Base-by-base conservation (phyloP, 257 asterid species). In the Verbena officinalis region DNA sequence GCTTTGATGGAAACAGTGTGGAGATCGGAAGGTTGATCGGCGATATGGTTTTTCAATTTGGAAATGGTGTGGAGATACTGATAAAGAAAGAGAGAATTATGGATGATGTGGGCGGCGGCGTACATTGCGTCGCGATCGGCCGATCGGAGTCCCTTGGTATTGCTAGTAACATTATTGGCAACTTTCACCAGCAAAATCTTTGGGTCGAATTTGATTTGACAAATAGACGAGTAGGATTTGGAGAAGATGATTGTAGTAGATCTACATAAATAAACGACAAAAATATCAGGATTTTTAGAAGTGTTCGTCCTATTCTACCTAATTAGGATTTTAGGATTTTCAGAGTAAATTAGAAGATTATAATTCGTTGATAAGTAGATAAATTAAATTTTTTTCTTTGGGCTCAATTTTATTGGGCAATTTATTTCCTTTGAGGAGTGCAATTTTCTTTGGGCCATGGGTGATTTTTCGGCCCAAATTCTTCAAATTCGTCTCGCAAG, bases 151-250 rank as follows among this genome's bases (percentile, higher is more conserved):
- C 82, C 13, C 80, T 86, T 4, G 92, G 87, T 2, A 75, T 81
- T 14, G 81, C 95, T 0, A 81, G 89, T 42, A 89, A 89, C 20
- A 87, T 89, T 7, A 76, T 92, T 33, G 98, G 98, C 0, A 87
- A 87, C 67, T 89, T 92, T 69, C 97, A 89, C 75, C 98, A 92
- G 56, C 97, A 89, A 43, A 82, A 87, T 74, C 75, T 59, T n/a
- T 92, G 98, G 96, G 96, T 92, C 31, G 98, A 92, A 39, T 89
- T 87, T 68, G 98, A 92, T 78, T 22, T 84, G 14, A 65, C 70
- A 3, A 78, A 62, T 15, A 57, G 66, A 38, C 79, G 86, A 71
- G 80, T 89, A 15, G 97, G 98, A 7, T 85, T 92, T 40, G 97
- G 95, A 0, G 75, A 44, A 43, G 83, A 84, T 6, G 83, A 87